Conservation (phyloP, 208 protist species). For the Jaenimonas drosophilae region DNA sequence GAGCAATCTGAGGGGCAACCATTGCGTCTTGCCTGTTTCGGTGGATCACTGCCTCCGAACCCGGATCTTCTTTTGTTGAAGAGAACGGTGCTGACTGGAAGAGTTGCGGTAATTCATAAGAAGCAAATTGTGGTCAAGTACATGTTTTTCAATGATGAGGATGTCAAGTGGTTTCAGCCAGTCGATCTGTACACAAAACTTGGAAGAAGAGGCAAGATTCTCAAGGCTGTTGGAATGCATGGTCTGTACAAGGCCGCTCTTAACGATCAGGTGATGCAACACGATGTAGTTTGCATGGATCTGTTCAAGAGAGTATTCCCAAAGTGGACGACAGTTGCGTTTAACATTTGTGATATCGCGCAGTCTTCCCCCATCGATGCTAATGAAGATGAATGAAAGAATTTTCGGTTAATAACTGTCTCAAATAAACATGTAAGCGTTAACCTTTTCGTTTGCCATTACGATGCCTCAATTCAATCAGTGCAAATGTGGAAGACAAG, state of each 20-base stretch:
- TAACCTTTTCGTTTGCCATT: not conserved
- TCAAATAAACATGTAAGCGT: not conserved
- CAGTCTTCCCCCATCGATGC: too few relatives aligned
- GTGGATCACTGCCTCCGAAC: conserved; percentile 66
- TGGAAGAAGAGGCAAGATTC: conserved; percentile 92
- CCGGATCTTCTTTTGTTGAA: conserved; percentile 79
- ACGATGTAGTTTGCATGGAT: conserved; percentile 97
- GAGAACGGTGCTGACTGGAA: conserved; percentile 57
- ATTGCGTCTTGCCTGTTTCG: conserved; percentile 68
- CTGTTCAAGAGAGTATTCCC: conserved; percentile 97
- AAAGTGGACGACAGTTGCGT: conserved; percentile 82
- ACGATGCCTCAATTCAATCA: not conserved
- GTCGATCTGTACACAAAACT: conserved; percentile 95
- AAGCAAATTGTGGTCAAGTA: conserved; percentile 93
- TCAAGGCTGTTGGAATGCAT: conserved; percentile 94
- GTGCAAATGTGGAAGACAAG: too few relatives aligned
- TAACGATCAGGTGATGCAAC: conserved; percentile 89
- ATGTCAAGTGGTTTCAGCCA: conserved; percentile 96
- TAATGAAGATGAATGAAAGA: conserved; percentile 19
- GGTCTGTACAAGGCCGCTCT: conserved; percentile 95
- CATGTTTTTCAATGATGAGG: conserved; percentile 94
- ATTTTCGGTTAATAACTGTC: conserved; percentile 2
- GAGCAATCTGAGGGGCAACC: conserved; percentile 62
- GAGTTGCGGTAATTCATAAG: conserved; percentile 86
- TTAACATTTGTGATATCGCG: conserved; percentile 48